Percentiles rank a stretch among this genome's conserved stretches.
Conservation (phyloP, 805 yeast species). For the Trichomonascus vanleenenianus region DNA sequence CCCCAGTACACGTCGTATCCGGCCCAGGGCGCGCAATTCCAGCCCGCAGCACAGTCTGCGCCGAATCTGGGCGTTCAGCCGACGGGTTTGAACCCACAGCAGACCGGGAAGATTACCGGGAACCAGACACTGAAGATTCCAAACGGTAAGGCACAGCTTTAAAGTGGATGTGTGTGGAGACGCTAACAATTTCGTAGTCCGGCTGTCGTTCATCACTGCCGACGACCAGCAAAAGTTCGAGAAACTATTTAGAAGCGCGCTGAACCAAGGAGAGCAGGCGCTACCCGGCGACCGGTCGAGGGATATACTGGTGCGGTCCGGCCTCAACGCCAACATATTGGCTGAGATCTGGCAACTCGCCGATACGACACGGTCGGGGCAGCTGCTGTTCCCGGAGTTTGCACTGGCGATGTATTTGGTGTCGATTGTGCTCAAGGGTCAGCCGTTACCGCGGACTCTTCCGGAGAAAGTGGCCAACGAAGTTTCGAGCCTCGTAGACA, state of each 20-base stretch:
- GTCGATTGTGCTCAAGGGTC: conserved; percentile 68
- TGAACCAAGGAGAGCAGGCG: conserved; percentile 54
- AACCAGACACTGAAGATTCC: conserved; percentile 21
- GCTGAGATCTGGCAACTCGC: conserved; percentile 87
- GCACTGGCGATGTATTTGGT: conserved; percentile 87
- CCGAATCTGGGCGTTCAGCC: neutral
- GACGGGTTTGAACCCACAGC: conserved; percentile 10
- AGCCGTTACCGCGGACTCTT: conserved; percentile 61
- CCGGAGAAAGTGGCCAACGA: conserved; percentile 73
- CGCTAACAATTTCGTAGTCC: conserved; percentile 33
- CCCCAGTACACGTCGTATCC: too few relatives aligned
- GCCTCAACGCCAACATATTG: conserved; percentile 62
- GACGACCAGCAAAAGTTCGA: conserved; percentile 84
- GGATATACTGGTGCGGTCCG: conserved; percentile 71
- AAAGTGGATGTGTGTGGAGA: neutral
- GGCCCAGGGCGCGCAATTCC: neutral
- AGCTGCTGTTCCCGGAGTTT: conserved; percentile 86
- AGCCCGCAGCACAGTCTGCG: neutral
- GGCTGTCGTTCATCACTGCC: conserved; percentile 77
- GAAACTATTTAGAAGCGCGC: conserved; percentile 72
- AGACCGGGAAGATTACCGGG: conserved; percentile 21
- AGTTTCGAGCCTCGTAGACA: conserved; percentile 83
- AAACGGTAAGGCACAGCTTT: conserved; percentile 14
- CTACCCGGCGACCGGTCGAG: conserved; percentile 53
- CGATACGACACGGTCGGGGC: conserved; percentile 83